A percentile compares a stretch with the other conserved stretches of the same genome.
Evolutionary conservation across 805 yeast species (phyloP).

Genomic region (Vanderwaltozyma polyspora): DNA sequence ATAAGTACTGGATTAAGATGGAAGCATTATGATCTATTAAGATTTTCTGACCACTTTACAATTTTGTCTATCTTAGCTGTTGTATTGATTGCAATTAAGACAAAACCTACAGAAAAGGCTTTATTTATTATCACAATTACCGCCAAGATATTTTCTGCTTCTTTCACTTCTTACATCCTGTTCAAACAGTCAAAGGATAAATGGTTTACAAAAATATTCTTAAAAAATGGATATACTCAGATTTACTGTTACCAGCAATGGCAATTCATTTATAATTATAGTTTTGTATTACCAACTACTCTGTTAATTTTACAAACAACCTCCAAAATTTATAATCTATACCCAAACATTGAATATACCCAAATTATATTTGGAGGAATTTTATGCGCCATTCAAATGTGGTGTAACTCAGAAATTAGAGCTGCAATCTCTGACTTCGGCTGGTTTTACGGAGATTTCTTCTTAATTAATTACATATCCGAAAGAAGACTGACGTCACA

Average conservation of each 20-base stretch:
- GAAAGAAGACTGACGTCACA: slow-evolving; percentile 51
- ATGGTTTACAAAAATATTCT: slow-evolving; percentile 37
- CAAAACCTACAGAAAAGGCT: slow-evolving; percentile 14
- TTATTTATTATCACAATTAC: slow-evolving; percentile 24
- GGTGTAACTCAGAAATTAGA: slow-evolving; percentile 60
- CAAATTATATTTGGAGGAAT: slow-evolving; percentile 45
- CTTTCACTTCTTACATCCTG: slow-evolving; percentile 42
- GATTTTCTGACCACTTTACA: slow-evolving; percentile 51
- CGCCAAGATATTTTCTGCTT: slow-evolving; percentile 36
- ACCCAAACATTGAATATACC: slow-evolving; percentile 16
- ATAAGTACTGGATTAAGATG: slow-evolving; percentile 35
- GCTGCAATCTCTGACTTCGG: slow-evolving; percentile 70
- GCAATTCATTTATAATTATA: slow-evolving; percentile 50
- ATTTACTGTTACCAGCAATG: slow-evolving; percentile 59
- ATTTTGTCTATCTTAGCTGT: slow-evolving; percentile 34
- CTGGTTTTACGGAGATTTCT: slow-evolving; percentile 83
- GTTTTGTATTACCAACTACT: slow-evolving; percentile 45
- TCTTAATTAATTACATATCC: slow-evolving; percentile 42
- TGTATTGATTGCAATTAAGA: slow-evolving; percentile 23
- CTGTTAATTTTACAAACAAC: slow-evolving; percentile 33
- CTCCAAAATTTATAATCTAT: slow-evolving; percentile 21
- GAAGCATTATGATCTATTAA: slow-evolving; percentile 48
- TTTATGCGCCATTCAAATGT: slow-evolving; percentile 48
- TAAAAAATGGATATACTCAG: slow-evolving; percentile 29
- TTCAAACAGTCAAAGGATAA: slow-evolving; percentile 48